Percentiles rank a stretch among this genome's conserved stretches.
These are phyloP conservation scores for Vigna unguiculata DNA, from an alignment of 306 rosid species.

Conservation along the genomic window DNA sequence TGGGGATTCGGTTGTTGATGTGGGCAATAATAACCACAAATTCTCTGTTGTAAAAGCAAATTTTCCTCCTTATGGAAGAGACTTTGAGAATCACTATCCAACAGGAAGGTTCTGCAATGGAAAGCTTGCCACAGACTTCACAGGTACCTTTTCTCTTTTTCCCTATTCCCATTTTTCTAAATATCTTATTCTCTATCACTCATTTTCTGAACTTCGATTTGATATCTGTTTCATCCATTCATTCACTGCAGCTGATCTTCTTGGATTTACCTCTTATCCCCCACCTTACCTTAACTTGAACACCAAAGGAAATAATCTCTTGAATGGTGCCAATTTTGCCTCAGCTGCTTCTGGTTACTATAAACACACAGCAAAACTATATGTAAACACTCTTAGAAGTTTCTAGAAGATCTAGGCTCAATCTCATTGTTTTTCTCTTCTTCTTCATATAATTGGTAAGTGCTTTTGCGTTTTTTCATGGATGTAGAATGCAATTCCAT, in stretches of 20 bases:
- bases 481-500: conserved; percentile 61
- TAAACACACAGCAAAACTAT: conserved; percentile 58
- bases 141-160: conserved; percentile 48
- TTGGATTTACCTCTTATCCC: conserved; percentile 54
- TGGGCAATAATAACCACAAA: conserved; percentile 67
- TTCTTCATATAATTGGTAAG: background rate
- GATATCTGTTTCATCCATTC: conserved; percentile 11
- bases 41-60: conserved; percentile 59
- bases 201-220: background rate
- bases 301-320: conserved; percentile 44
- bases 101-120: conserved; percentile 84
- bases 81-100: conserved; percentile 56
- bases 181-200: background rate
- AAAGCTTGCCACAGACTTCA: conserved; percentile 67
- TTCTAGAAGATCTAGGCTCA: background rate
- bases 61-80: conserved; percentile 81
- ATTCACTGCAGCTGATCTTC: conserved; percentile 48
- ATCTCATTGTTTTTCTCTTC: background rate
- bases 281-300: conserved; percentile 49
- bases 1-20: conserved; percentile 77
- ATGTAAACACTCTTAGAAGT: conserved; percentile 48
- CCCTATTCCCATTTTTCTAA: background rate
- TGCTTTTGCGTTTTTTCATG: conserved; percentile 13
- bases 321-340: conserved; percentile 63
- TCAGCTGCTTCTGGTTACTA: conserved; percentile 74